Base-by-base conservation (phyloP, 2,329 filamentous ascomycete species). In the Colletotrichum liriopes region DNA sequence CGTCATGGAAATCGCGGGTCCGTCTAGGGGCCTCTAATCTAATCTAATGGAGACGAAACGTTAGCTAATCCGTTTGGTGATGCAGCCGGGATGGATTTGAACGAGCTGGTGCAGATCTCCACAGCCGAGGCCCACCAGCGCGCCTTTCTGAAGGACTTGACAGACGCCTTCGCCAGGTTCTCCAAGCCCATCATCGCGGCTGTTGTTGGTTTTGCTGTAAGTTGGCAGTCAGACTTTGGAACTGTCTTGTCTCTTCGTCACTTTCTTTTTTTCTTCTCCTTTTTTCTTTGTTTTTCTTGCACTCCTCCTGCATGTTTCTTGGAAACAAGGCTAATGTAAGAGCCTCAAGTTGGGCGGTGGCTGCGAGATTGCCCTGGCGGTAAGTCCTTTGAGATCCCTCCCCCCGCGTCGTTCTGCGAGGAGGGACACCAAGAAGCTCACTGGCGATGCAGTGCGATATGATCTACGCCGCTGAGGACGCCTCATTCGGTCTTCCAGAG, bases 121-220 rank as follows among this genome's bases (percentile, higher is more conserved):
- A 76, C 71, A 71, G 74, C 77, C 16, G 77, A 76, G 59, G 75
- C 75, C 54, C 74, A 77, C 58, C 73, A 62, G 59, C 64, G 67
- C 37, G 67, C 60, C 43, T 76, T 75, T 63, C 78, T 84, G 67
- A 80, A 84, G 76, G 82, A 87, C 74, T 81, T 88, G 29, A 79
- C 78, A 39, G 74, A 79, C 59, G 81, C 78, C 20, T 79, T 84
- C 59, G 77, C 77, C 29, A 71, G 72, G n/a, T 79, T 84, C 73
- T 78, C 78, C 39, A 88, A 88, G 76, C 86, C 86, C 2, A 75
- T 87, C 58, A 80, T 88, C 67, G 86, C 86, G 12, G 85, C 85
- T 26, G 85, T 88, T 29, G 82, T 86, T 74, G 86, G 86, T 60
- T 82, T 85, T 77, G 86, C 86, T 74, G 86, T 87, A 75, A 81